Base-by-base conservation (phyloP, 441 rosid species). In the Corymbia citriodora region DNA sequence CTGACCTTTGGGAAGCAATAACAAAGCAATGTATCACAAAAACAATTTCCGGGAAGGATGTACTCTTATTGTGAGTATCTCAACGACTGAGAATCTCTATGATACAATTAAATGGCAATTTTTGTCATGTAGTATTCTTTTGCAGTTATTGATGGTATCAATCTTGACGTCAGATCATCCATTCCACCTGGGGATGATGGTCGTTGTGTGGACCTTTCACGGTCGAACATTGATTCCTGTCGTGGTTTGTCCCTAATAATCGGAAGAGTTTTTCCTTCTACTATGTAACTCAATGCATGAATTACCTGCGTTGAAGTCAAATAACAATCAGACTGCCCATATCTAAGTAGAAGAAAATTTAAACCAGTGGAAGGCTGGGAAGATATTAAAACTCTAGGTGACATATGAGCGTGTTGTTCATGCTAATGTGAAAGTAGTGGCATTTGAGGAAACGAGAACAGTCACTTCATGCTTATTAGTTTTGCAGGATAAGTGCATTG, bases 281-380 rank as follows among this genome's bases (percentile, higher is more conserved):
- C 91, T 53, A 95, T 91, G 93, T 91, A 79, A 52, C 90, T 92
- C 59, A 96, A 89, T 57, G 95, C 94, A 88, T 70, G 53, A 23
- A 94, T 96, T 88, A 95, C 96, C 98, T 94, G 92, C 91, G 90
- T 19, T 29, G 27, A 79, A 45, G 85, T 79, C 85, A 12, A 79
- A 45, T 79, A 45, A 79, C 85, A 79, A 79, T 79, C 18, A 79
- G 85, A 45, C 52, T 79, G 85, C 85, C 18, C 23, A 74, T 25
- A 23, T 49, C 82, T 79, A 52, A n/a, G 52, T 79, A 45, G 85
- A 40, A 79, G 53, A 23, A 79, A 79, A 45, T 23, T 74, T 45
- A n/a, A 79, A 79, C 52, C 52, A 45, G 53, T 79, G 53, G 85
- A 74, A 74, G 83, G 83, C 83, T 72, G 48, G 25, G 83, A 72